Percentiles rank a stretch among this genome's conserved stretches.
These are phyloP conservation scores for Alternaria incomplexa DNA, from an alignment of 2,329 filamentous ascomycete species.

Conservation along the genomic window DNA sequence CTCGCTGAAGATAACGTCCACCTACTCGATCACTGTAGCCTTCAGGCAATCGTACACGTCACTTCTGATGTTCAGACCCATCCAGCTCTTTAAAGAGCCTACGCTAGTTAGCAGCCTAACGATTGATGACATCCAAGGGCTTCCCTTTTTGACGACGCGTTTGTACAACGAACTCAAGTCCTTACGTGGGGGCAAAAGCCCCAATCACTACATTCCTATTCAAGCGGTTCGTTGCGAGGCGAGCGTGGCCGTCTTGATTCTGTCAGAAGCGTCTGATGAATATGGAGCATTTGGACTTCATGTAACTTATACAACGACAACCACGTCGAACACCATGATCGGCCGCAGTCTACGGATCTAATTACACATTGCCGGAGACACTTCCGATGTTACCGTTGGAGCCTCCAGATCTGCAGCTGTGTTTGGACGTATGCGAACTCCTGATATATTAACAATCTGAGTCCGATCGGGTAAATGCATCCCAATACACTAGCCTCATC, in stretches of 20 bases:
- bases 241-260: no score
- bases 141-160: not conserved
- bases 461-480: constrained; percentile 25
- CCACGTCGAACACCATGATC: not conserved
- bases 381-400: constrained; percentile 9
- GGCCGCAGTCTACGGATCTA: not conserved
- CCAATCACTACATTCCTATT: no score
- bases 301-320: not conserved
- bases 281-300: not conserved
- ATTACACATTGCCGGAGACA: constrained; percentile 2
- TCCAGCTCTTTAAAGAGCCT: not conserved
- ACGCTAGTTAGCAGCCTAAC: not conserved
- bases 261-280: not conserved
- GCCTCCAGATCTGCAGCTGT: not conserved
- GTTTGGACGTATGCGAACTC: not conserved
- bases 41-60: not conserved
- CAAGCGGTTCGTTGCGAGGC: not conserved
- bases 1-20: not conserved
- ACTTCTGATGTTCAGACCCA: not conserved
- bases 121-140: not conserved
- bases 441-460: constrained; percentile 26
- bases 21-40: not conserved
- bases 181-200: not conserved
- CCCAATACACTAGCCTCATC: constrained; percentile 14
- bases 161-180: not conserved